Evolutionary conservation across 139 green algal genomes (phyloP).

Genomic region (Haematococcus lacustris): DNA sequence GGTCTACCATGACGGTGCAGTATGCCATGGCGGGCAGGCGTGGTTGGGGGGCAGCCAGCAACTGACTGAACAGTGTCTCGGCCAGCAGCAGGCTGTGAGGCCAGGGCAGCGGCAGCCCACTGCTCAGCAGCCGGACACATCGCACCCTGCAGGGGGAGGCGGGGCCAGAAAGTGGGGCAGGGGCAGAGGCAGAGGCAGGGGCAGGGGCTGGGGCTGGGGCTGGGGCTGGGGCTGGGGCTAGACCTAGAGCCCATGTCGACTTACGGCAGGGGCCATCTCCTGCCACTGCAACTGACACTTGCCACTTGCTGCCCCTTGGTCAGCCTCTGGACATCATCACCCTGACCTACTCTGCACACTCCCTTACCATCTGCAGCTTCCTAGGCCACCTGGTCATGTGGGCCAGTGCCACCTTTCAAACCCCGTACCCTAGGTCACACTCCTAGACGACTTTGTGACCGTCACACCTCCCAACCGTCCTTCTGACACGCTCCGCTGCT

Average conservation of each 20-base stretch:
- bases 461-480: no score
- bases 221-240: not conserved
- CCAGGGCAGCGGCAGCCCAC: conserved; percentile 54
- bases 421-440: no score
- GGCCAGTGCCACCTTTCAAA: no score
- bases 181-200: not conserved
- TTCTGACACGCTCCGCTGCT: no score
- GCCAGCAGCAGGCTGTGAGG: conserved; percentile 56
- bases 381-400: no score
- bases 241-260: no score
- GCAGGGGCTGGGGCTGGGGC: not conserved
- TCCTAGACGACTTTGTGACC: no score
- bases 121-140: conserved; percentile 47
- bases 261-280: no score
- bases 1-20: conserved; percentile 71
- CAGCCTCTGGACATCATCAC: no score
- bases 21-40: conserved; percentile 74
- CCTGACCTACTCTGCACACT: no score
- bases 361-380: no score
- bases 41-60: conserved; percentile 69
- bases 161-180: conserved; percentile 7
- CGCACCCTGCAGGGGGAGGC: conserved; percentile 36
- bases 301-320: not conserved
- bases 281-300: no score
- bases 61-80: conserved; percentile 79